These are phyloP conservation scores for Areca catechu DNA, from an alignment of 176 grass and related monocot species.

Conservation along the genomic window DNA sequence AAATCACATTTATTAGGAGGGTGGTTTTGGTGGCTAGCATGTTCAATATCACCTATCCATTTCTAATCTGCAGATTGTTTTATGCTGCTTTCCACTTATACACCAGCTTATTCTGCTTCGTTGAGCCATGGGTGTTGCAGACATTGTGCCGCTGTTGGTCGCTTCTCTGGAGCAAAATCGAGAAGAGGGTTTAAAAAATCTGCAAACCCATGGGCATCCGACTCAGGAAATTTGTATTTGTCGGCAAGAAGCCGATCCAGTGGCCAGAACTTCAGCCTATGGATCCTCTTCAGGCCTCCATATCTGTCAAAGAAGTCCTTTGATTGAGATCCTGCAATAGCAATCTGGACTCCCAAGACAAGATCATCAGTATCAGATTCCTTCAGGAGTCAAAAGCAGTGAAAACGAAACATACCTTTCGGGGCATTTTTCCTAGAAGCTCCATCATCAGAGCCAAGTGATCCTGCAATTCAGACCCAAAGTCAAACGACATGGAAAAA, in stretches of 20 bases:
- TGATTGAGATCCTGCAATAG: constrained; percentile 48
- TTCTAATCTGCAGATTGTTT: too few species aligned
- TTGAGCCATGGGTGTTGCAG: constrained; percentile 61
- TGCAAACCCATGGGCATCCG: constrained; percentile 30
- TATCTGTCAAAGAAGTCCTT: constrained; percentile 72
- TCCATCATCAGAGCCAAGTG: constrained; percentile 95
- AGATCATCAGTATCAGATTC: constrained; percentile 13
- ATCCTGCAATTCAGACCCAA: constrained; percentile 38
- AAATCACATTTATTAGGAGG: too few species aligned
- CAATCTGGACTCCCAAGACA: constrained; percentile 35
- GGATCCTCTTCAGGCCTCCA: constrained; percentile 75
- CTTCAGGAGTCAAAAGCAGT: too few species aligned
- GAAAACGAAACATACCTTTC: constrained; percentile 32
- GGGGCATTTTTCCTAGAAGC: constrained; percentile 78
- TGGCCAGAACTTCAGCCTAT: constrained; percentile 56
- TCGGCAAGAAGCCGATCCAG: constrained; percentile 47
- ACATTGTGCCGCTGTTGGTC: constrained; percentile 59
- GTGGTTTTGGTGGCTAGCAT: too few species aligned
- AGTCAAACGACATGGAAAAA: not conserved
- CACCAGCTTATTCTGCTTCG: constrained; percentile 2
- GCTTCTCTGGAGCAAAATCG: constrained; percentile 56
- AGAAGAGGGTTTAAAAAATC: constrained; percentile 71
- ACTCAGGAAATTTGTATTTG: constrained; percentile 51
- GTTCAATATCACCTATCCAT: too few species aligned
- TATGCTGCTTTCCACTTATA: too few species aligned